Evolutionary conservation across 192 early-diverging fungal species (phyloP), one percentile per base, ranked within the genome.

Genomic region (Obelidium mucronatum): DNA sequence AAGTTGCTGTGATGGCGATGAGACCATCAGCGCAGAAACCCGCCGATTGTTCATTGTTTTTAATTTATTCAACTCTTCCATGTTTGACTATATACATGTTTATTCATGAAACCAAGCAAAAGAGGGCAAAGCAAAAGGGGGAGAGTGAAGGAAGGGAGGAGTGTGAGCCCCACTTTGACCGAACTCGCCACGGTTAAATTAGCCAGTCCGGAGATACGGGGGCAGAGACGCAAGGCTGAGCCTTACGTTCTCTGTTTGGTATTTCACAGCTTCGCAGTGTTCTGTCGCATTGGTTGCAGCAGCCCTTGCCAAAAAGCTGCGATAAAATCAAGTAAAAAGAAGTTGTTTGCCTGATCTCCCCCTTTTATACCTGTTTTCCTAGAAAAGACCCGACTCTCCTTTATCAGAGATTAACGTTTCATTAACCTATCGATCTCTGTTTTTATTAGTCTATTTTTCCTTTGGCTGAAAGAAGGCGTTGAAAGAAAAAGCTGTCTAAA

Each of bases 21-120:
- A 64, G 13, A 64, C 36, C 34, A 40, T 64, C 58, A 60, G 58
- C 30, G n/a, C 62, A 13, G 35, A 39, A 11, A 64, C 62, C 24
- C 62, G 34, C 22, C 62, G 62, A 22, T 51, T 51, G 48, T n/a
- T n/a, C n/a, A n/a, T n/a, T n/a, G n/a, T n/a, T n/a, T n/a, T n/a
- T n/a, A n/a, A n/a, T n/a, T n/a, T n/a, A n/a, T n/a, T n/a, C n/a
- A n/a, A n/a, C n/a, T n/a, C n/a, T n/a, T n/a, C n/a, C n/a, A n/a
- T n/a, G n/a, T n/a, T n/a, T n/a, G n/a, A n/a, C n/a, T n/a, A n/a
- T n/a, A n/a, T n/a, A n/a, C n/a, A n/a, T n/a, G n/a, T n/a, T n/a
- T n/a, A n/a, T n/a, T n/a, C n/a, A n/a, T n/a, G n/a, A n/a, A n/a
- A n/a, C n/a, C n/a, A n/a, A n/a, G n/a, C n/a, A n/a, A n/a, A n/a